Conservation (phyloP, 192 early-diverging fungal species). For the Chytriomyces sp. region DNA sequence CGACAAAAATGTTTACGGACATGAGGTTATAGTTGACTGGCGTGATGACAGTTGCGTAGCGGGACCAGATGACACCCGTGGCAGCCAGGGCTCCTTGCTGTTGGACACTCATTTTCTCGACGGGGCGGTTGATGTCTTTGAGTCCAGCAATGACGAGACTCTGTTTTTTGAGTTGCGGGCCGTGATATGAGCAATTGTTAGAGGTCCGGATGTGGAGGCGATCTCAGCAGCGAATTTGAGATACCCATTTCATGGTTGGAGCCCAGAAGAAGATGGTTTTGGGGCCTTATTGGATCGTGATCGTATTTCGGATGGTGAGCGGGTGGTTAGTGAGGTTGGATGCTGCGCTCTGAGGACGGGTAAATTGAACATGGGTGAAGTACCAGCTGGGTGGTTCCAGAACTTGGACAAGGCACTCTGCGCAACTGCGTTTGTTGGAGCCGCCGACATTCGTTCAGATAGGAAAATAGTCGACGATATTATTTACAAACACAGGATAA, state of each 20-base stretch:
- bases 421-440: conserved; percentile 9
- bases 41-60: conserved; percentile 92
- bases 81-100: conserved; percentile 88
- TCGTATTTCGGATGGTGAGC: background rate
- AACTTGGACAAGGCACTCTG: conserved; percentile 69
- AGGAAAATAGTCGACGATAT: background rate
- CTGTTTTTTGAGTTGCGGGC: conserved; percentile 47
- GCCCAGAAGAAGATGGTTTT: conserved; percentile 99
- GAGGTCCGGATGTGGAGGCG: background rate
- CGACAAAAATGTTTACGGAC: conserved; percentile 93
- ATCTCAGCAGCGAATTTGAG: conserved; percentile 11
- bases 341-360: background rate
- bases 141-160: conserved; percentile 92
- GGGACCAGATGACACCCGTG: conserved; percentile 97
- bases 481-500: too few relatives aligned
- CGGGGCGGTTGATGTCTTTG: conserved; percentile 85
- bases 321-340: background rate
- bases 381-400: conserved; percentile 70
- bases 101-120: conserved; percentile 83
- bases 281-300: conserved; percentile 69
- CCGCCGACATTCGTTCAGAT: conserved; percentile 8
- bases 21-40: conserved; percentile 91
- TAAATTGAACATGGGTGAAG: background rate
- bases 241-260: conserved; percentile 88
- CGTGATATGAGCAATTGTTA: background rate